These are phyloP conservation scores for Calonectria crousiana DNA, from an alignment of 2,329 filamentous ascomycete genomes.

Conservation along the genomic window DNA sequence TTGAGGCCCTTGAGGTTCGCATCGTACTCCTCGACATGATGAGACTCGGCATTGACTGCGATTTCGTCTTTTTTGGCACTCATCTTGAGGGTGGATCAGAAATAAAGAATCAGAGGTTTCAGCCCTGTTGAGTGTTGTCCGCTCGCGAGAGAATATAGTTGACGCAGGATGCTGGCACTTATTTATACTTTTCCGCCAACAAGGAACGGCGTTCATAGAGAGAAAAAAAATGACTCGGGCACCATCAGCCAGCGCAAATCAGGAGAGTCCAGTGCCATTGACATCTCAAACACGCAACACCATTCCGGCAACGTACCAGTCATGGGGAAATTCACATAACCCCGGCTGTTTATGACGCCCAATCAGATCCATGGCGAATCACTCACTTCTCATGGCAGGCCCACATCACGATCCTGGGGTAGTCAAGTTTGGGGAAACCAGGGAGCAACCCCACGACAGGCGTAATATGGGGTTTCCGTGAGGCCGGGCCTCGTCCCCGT, in stretches of 20 bases:
- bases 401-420: slow-evolving; percentile 18
- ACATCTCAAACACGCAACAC: neutral
- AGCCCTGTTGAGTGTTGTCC: neutral
- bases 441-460: slow-evolving; percentile 2
- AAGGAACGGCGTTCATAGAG: neutral
- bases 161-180: neutral
- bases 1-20: slow-evolving; percentile 22
- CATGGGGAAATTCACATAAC: neutral
- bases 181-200: slow-evolving; percentile 16
- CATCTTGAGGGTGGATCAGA: slow-evolving; percentile 14
- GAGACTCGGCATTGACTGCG: slow-evolving; percentile 14
- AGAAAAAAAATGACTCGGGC: slow-evolving; percentile 21
- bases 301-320: too few relatives aligned
- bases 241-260: neutral
- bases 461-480: neutral
- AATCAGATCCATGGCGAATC: slow-evolving; percentile 9
- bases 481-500: neutral
- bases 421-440: slow-evolving; percentile 12
- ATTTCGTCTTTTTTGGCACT: slow-evolving; percentile 26
- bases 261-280: neutral
- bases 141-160: neutral
- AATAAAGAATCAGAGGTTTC: neutral
- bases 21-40: slow-evolving; percentile 26
- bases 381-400: neutral
- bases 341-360: neutral